Evolutionary conservation across 2,329 filamentous ascomycete genomes (phyloP).

Genomic region (Botryosphaeria dothidea): DNA sequence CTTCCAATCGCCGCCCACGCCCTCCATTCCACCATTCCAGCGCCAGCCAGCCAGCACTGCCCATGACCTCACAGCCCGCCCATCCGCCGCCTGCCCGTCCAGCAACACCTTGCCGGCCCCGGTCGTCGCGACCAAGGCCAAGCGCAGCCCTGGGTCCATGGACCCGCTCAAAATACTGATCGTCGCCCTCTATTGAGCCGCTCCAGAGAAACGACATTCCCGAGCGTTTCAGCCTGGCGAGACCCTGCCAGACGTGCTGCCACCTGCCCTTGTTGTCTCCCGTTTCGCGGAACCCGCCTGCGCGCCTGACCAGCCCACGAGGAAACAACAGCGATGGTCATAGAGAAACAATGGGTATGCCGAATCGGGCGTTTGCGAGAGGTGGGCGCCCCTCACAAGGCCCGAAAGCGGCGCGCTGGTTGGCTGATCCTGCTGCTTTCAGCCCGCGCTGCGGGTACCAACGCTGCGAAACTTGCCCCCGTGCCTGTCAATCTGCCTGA

Average conservation of each 20-base stretch:
- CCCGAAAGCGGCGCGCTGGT: conserved; percentile 6
- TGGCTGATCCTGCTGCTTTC: conserved; percentile 15
- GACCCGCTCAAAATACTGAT: conserved; percentile 11
- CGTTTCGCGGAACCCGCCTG: too few species aligned
- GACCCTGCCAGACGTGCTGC: neutral
- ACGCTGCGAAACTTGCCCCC: neutral
- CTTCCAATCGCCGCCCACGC: neutral
- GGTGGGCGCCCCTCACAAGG: neutral
- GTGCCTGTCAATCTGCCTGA: conserved; percentile 16
- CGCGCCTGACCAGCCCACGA: neutral
- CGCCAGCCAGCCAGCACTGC: neutral
- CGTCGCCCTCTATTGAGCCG: neutral
- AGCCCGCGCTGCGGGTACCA: neutral
- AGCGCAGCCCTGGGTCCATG: neutral
- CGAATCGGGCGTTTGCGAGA: neutral
- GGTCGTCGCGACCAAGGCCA: neutral
- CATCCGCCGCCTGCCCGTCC: neutral
- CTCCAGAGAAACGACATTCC: neutral
- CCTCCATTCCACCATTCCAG: neutral
- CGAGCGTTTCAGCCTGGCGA: neutral
- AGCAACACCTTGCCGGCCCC: neutral
- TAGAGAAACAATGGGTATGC: neutral
- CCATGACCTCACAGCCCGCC: neutral
- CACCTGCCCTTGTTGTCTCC: neutral
- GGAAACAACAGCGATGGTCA: neutral